Percentiles rank a stretch among this genome's conserved stretches.
Conservation (phyloP, 2,329 filamentous ascomycete genomes). For the Exophiala calicioides region DNA sequence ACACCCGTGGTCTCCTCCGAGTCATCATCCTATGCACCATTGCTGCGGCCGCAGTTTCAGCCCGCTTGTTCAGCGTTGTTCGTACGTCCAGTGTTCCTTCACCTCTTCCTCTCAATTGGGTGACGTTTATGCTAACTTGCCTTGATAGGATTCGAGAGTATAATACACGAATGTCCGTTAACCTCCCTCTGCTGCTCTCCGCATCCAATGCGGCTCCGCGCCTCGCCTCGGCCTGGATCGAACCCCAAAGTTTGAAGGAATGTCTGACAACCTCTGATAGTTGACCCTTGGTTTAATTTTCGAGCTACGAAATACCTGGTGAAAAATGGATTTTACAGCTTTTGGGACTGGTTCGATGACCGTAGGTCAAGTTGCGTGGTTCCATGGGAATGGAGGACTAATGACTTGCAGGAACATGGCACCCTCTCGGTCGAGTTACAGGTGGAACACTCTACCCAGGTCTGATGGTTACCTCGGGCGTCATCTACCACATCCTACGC, state of each 20-base stretch:
- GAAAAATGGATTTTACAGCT: conserved; percentile 94
- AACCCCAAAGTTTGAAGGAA: conserved; percentile 9
- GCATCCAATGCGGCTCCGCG: too few species aligned
- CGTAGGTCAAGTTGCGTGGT: conserved; percentile 49
- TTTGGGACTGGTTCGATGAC: conserved; percentile 99
- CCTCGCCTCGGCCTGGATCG: too few species aligned
- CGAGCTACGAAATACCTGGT: conserved; percentile 97
- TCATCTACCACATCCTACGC: conserved; percentile 91
- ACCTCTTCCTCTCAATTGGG: background rate
- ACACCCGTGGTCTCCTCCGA: conserved; percentile 79
- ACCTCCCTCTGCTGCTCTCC: conserved; percentile 19
- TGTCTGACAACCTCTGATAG: conserved; percentile 52
- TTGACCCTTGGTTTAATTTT: conserved; percentile 99
- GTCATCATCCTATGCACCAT: conserved; percentile 89
- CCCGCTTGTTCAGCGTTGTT: conserved; percentile 97
- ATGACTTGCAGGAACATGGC: conserved; percentile 74
- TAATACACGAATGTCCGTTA: conserved; percentile 96
- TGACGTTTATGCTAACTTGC: conserved; percentile 14
- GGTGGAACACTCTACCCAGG: conserved; percentile 98
- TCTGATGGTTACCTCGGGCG: conserved; percentile 97
- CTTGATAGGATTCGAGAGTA: conserved; percentile 84
- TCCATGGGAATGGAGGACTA: conserved; percentile 12
- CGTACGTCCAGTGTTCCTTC: conserved; percentile 60
- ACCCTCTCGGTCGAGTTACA: conserved; percentile 95
- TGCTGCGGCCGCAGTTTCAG: conserved; percentile 85